Evolutionary conservation across 257 asterid genomes (phyloP).

Genomic region (Mitragyna speciosa): DNA sequence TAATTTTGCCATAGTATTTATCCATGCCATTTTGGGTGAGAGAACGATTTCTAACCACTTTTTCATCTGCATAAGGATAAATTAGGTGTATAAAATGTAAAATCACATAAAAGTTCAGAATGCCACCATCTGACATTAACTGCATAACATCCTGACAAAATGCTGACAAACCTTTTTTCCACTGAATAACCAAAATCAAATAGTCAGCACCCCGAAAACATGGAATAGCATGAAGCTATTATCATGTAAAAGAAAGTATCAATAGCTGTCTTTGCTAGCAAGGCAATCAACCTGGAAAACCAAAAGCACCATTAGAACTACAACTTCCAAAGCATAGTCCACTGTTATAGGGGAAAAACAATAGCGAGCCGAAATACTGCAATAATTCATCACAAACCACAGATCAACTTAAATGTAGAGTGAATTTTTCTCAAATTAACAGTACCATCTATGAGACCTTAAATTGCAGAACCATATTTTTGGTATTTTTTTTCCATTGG

Average conservation of each 20-base stretch:
- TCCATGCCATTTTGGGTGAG: not conserved
- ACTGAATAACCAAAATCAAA: not conserved
- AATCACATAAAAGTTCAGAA: not conserved
- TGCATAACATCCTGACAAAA: not conserved
- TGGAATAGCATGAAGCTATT: not conserved
- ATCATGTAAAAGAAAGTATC: not conserved
- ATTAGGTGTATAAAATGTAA: not conserved
- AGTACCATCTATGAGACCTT: not conserved
- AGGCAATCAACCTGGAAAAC: conserved; percentile 4
- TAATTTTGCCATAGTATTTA: not conserved
- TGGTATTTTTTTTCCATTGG: not conserved
- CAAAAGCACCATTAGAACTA: not conserved
- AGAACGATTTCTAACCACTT: not conserved
- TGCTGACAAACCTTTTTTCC: not conserved
- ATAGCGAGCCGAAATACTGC: not conserved
- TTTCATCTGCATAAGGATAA: not conserved
- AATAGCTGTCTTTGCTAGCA: not conserved
- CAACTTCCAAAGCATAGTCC: not conserved
- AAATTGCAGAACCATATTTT: not conserved
- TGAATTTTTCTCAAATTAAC: not conserved
- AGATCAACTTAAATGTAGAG: no score
- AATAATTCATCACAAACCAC: not conserved
- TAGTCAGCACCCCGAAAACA: not conserved
- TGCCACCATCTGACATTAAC: not conserved
- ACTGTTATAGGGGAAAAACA: not conserved